A percentile compares a stretch with the other conserved stretches of the same genome.
Conservation (phyloP, 305 asterid species). For the Fraxinus latifolia region DNA sequence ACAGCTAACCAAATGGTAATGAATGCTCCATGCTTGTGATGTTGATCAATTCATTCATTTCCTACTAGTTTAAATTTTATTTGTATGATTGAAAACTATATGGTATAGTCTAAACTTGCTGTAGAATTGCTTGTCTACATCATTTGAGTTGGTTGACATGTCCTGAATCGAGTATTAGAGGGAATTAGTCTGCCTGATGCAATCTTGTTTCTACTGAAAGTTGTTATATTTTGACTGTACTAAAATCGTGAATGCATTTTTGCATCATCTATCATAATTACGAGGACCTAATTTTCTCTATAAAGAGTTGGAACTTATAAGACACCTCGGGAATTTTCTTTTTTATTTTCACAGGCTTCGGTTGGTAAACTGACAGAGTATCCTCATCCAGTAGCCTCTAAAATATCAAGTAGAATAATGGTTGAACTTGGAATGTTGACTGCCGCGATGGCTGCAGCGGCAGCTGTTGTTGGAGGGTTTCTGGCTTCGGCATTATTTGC, state of each 20-base stretch:
- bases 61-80: neutral
- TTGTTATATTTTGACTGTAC: neutral
- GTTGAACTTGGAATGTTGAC: conserved; percentile 2
- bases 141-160: neutral
- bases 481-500: neutral
- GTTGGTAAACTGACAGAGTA: neutral
- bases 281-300: neutral
- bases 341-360: neutral
- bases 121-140: neutral
- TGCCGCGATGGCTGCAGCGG: neutral
- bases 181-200: neutral
- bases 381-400: neutral
- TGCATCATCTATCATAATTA: neutral
- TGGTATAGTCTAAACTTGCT: neutral
- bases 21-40: neutral
- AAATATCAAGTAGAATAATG: neutral
- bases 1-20: neutral
- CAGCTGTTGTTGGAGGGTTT: neutral
- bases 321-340: neutral
- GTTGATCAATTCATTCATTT: neutral
- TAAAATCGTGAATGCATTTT: neutral
- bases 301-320: neutral
- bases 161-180: neutral
- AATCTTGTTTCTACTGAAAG: neutral
- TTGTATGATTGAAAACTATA: neutral